A percentile compares a stretch with the other conserved stretches of the same genome.
Conservation (phyloP, 345 rosid genomes). For the Brassica incana region DNA sequence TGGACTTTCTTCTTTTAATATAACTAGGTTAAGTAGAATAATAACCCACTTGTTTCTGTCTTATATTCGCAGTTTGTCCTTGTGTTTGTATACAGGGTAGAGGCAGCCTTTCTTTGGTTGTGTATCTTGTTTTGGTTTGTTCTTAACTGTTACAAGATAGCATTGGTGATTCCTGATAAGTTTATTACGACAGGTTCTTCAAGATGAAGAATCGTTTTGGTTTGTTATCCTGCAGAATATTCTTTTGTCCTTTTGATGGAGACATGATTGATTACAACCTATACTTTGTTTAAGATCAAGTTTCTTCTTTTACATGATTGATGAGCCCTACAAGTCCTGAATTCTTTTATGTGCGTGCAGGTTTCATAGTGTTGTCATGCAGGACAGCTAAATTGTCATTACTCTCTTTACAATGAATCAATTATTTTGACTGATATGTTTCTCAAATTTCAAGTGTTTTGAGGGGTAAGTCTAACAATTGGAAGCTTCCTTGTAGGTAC, state of each 20-base stretch:
- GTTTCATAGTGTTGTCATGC: slow-evolving; percentile 18
- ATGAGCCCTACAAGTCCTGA: background rate
- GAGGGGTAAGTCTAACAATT: slow-evolving; percentile 22
- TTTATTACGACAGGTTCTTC: slow-evolving; percentile 20
- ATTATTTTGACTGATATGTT: background rate
- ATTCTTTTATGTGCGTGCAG: slow-evolving; percentile 17
- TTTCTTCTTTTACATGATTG: slow-evolving; percentile 13
- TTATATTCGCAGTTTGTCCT: background rate
- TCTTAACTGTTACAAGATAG: background rate
- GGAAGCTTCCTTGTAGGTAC: slow-evolving; percentile 19
- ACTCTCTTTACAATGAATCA: background rate
- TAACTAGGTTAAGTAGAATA: slow-evolving; percentile 22
- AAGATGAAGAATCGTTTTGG: background rate
- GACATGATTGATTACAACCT: background rate
- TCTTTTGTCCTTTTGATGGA: background rate
- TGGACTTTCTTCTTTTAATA: slow-evolving; percentile 11
- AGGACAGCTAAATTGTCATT: background rate
- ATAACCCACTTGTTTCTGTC: slow-evolving; percentile 10
- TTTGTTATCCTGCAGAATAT: slow-evolving; percentile 8
- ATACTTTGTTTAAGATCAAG: background rate
- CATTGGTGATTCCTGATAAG: background rate
- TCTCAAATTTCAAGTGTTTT: background rate
- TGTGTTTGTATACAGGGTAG: background rate
- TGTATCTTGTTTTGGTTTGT: background rate
- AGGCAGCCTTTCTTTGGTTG: slow-evolving; percentile 14